phyloP scores from a whole-genome alignment of 768 basidiomycete genomes.

The Phaffia tasmanica region DNA sequence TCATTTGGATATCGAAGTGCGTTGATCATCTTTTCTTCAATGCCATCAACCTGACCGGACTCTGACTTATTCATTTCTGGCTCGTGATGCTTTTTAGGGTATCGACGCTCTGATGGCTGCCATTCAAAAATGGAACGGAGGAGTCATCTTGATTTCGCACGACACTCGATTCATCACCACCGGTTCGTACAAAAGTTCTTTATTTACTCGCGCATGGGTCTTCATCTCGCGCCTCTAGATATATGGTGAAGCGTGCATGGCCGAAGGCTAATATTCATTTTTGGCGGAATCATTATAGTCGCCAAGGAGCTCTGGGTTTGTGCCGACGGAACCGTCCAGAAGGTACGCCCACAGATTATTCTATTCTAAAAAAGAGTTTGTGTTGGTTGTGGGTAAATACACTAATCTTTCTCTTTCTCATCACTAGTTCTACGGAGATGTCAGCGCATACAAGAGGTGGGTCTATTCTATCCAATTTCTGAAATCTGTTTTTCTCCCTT shows the following conservation, averaged over 20 bases:
- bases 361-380: background rate
- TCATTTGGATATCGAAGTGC: slow-evolving; percentile 85
- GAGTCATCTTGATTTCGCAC: slow-evolving; percentile 74
- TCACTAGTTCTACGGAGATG: too few species aligned
- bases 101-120: slow-evolving; percentile 88
- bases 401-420: too few species aligned
- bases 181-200: slow-evolving; percentile 60
- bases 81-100: slow-evolving; percentile 46
- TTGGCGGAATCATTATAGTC: background rate
- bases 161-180: slow-evolving; percentile 90
- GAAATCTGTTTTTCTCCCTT: too few species aligned
- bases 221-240: slow-evolving; percentile 34
- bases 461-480: too few species aligned
- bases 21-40: slow-evolving; percentile 21
- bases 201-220: background rate
- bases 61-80: background rate
- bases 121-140: slow-evolving; percentile 38
- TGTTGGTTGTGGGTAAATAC: too few species aligned
- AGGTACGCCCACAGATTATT: slow-evolving; percentile 53
- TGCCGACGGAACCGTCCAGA: slow-evolving; percentile 63
- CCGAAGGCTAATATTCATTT: slow-evolving; percentile 17
- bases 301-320: slow-evolving; percentile 70
- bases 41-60: slow-evolving; percentile 8
- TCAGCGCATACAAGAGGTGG: too few species aligned
- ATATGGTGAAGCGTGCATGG: background rate